Percentiles rank a stretch among this genome's conserved stretches.
Conservation (phyloP, 1,139 yeast genomes). For the Lodderomyces margitis region DNA sequence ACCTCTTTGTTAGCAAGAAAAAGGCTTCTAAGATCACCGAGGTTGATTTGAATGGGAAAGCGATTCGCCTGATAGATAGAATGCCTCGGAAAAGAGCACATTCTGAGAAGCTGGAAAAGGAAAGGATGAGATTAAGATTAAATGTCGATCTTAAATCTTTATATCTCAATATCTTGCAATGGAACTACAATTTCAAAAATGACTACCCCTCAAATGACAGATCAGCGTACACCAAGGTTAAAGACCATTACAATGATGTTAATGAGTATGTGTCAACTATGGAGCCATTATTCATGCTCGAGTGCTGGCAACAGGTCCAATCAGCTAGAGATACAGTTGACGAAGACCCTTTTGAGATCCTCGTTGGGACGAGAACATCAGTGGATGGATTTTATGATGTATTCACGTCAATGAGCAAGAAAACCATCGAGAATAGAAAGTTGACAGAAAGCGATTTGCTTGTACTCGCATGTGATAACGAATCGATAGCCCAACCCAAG, state of each 20-base stretch:
- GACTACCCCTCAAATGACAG: conserved; percentile 57
- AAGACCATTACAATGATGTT: conserved; percentile 51
- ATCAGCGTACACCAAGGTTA: conserved; percentile 36
- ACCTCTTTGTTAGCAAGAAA: conserved; percentile 38
- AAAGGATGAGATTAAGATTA: conserved; percentile 74
- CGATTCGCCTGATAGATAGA: conserved; percentile 18
- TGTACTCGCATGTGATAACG: conserved; percentile 55
- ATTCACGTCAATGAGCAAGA: conserved; percentile 67
- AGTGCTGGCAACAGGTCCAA: conserved; percentile 91
- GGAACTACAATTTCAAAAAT: conserved; percentile 66
- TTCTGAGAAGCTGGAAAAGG: conserved; percentile 63
- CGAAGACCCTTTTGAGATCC: conserved; percentile 63
- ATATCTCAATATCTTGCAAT: conserved; percentile 64
- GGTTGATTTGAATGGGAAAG: conserved; percentile 39
- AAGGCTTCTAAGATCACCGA: conserved; percentile 37
- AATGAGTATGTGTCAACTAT: conserved; percentile 65
- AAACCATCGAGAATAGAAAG: conserved; percentile 49
- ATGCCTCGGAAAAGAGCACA: conserved; percentile 19
- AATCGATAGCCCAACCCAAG: conserved; percentile 14
- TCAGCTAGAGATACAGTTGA: conserved; percentile 66
- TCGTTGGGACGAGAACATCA: conserved; percentile 76
- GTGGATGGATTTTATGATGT: conserved; percentile 89
- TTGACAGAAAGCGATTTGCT: conserved; percentile 77
- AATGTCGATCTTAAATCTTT: conserved; percentile 77
- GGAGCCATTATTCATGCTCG: conserved; percentile 79